These are phyloP conservation scores for Staphylotrichum longicolle DNA, from an alignment of 495 filamentous ascomycete genomes.

Conservation along the genomic window DNA sequence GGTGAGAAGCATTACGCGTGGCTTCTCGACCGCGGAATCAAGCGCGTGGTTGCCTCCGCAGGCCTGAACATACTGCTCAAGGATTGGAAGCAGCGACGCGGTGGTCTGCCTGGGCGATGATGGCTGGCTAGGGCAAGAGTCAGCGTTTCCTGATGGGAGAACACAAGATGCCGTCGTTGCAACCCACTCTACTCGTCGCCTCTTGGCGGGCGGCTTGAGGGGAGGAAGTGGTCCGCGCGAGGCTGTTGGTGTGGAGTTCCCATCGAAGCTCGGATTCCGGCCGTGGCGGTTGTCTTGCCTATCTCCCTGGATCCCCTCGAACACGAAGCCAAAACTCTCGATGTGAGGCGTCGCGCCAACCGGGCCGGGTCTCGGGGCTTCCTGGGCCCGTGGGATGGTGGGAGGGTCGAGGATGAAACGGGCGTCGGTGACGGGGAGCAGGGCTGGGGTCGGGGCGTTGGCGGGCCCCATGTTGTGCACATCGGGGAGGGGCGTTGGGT, in stretches of 20 bases:
- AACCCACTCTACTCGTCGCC: conserved; percentile 29
- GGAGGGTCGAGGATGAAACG: conserved; percentile 28
- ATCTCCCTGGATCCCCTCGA: too few species aligned
- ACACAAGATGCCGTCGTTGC: background rate
- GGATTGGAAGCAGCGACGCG: conserved; percentile 19
- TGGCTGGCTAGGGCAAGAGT: background rate
- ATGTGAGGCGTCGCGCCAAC: background rate
- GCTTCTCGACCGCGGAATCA: conserved; percentile 40
- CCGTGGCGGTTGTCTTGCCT: background rate
- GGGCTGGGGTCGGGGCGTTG: conserved; percentile 1
- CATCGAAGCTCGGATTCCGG: background rate
- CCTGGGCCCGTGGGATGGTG: background rate
- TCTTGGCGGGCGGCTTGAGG: conserved; percentile 22
- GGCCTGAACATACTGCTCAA: conserved; percentile 27
- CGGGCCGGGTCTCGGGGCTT: background rate
- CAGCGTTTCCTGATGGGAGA: background rate
- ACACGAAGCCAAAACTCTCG: background rate
- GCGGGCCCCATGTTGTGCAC: conserved; percentile 16
- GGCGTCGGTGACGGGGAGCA: conserved; percentile 26
- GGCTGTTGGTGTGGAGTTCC: background rate
- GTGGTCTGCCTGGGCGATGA: background rate
- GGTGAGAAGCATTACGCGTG: conserved; percentile 54
- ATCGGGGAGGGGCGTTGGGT: conserved; percentile 19
- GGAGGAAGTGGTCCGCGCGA: background rate
- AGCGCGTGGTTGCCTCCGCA: conserved; percentile 21